Evolutionary conservation across 2,329 filamentous ascomycete genomes (phyloP).

Genomic region (Bertia moriformis): DNA sequence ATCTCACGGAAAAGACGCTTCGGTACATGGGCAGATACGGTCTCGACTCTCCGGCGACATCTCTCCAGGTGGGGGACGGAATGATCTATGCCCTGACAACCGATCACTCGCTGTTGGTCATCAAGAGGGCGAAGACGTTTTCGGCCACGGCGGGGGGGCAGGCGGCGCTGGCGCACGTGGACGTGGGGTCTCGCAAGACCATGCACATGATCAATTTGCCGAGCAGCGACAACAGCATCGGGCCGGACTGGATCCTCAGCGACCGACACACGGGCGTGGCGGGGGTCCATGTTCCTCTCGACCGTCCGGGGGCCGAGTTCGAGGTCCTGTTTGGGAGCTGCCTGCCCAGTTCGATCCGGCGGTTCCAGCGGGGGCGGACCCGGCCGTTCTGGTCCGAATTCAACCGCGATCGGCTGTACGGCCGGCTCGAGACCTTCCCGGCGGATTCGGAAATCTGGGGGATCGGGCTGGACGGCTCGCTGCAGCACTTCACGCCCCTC

Average conservation of each 20-base stretch:
- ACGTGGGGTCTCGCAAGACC: constrained; percentile 26
- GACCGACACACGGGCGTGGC: constrained; percentile 29
- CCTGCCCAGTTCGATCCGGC: constrained; percentile 39
- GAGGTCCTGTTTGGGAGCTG: constrained; percentile 37
- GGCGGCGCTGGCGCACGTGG: constrained; percentile 24
- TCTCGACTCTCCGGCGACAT: constrained; percentile 36
- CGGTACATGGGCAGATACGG: constrained; percentile 26
- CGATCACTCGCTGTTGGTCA: constrained; percentile 37
- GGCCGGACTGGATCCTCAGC: constrained; percentile 28
- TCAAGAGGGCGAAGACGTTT: constrained; percentile 33
- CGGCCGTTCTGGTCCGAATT: constrained; percentile 33
- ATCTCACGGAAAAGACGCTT: constrained; percentile 33
- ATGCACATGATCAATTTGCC: too few species aligned
- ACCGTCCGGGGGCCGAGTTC: constrained; percentile 22
- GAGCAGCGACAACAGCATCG: constrained; percentile 29
- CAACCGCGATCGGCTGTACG: constrained; percentile 20
- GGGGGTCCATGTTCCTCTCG: constrained; percentile 34
- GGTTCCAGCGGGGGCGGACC: constrained; percentile 34
- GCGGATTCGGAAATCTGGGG: constrained; percentile 43
- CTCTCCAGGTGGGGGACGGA: constrained; percentile 29
- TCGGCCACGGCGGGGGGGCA: constrained; percentile 17
- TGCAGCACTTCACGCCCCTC: constrained; percentile 58
- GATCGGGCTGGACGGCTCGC: constrained; percentile 51
- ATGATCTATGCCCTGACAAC: constrained; percentile 33
- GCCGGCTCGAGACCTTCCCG: constrained; percentile 22